Percentiles rank a stretch among this genome's conserved stretches.
phyloP scores from a whole-genome alignment of 805 yeast species.

The Kuraishia borneana region DNA sequence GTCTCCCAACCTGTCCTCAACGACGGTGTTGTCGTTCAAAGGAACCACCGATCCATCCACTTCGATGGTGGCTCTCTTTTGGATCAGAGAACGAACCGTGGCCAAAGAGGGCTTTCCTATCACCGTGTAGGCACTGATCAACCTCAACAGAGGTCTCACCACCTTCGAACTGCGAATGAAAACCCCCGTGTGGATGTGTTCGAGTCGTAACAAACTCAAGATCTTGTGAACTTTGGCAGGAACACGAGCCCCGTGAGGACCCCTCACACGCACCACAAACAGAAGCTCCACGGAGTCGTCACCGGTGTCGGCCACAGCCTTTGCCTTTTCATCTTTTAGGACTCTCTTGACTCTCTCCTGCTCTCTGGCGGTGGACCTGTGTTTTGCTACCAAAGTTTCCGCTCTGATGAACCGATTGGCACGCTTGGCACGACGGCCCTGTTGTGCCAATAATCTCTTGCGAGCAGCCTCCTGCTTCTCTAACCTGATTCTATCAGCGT shows the following conservation, averaged over 20 bases:
- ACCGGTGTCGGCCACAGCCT: slow-evolving; percentile 20
- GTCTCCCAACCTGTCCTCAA: slow-evolving; percentile 64
- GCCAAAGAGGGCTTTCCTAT: slow-evolving; percentile 66
- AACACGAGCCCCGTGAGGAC: slow-evolving; percentile 52
- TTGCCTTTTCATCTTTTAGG: slow-evolving; percentile 34
- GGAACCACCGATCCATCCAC: slow-evolving; percentile 26
- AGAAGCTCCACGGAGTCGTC: slow-evolving; percentile 33
- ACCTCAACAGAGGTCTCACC: slow-evolving; percentile 52
- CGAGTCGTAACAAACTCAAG: slow-evolving; percentile 49
- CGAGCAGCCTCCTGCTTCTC: slow-evolving; percentile 62
- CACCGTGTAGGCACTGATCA: slow-evolving; percentile 64
- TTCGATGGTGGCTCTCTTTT: slow-evolving; percentile 60
- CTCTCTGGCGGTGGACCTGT: slow-evolving; percentile 57
- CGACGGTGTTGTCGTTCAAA: slow-evolving; percentile 62
- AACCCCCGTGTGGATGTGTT: slow-evolving; percentile 54
- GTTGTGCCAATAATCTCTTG: slow-evolving; percentile 33
- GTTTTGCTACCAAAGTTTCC: slow-evolving; percentile 59
- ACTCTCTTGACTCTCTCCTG: slow-evolving; percentile 56
- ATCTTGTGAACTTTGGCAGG: slow-evolving; percentile 55
- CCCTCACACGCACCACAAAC: slow-evolving; percentile 57
- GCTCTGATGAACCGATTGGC: slow-evolving; percentile 56
- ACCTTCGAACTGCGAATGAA: slow-evolving; percentile 52
- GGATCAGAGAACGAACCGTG: slow-evolving; percentile 62
- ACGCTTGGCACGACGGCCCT: slow-evolving; percentile 29
- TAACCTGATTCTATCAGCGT: slow-evolving; percentile 60